A percentile compares a stretch with the other conserved stretches of the same genome.
Evolutionary conservation across 805 yeast genomes (phyloP).

Genomic region (Kazachstania africana): DNA sequence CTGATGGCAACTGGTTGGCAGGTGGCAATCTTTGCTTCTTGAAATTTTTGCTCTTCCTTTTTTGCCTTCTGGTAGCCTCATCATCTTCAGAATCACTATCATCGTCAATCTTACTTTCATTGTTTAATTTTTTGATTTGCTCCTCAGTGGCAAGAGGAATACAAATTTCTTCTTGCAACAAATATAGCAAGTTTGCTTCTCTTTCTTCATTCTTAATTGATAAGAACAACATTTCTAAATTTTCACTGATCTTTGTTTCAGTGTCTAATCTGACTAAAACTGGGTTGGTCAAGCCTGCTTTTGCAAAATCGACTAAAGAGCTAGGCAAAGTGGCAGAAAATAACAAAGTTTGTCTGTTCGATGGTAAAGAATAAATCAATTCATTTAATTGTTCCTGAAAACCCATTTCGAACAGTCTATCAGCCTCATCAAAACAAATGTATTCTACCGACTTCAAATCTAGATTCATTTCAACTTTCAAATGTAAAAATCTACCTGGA

Average conservation of each 20-base stretch:
- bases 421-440: constrained; percentile 95
- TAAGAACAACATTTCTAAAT: constrained; percentile 81
- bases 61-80: constrained; percentile 23
- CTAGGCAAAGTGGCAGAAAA: constrained; percentile 94
- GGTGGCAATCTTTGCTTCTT: constrained; percentile 54
- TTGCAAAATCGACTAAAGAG: constrained; percentile 89
- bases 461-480: constrained; percentile 88
- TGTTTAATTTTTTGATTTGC: constrained; percentile 42
- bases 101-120: constrained; percentile 36
- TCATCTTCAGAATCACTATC: constrained; percentile 40
- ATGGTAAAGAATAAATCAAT: constrained; percentile 70
- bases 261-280: constrained; percentile 87
- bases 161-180: constrained; percentile 76
- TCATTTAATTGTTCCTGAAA: constrained; percentile 89
- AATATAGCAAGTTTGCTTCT: constrained; percentile 69
- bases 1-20: constrained; percentile 77
- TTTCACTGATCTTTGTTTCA: constrained; percentile 81
- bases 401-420: constrained; percentile 92
- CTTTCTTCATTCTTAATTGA: constrained; percentile 74
- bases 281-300: constrained; percentile 90
- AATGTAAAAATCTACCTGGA: constrained; percentile 93
- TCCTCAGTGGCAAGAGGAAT: constrained; percentile 72
- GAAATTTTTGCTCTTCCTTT: constrained; percentile 29
- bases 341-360: constrained; percentile 73
- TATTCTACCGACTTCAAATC: constrained; percentile 77